Conservation (phyloP, 2,329 filamentous ascomycete genomes). For the Samsoniella hepiali region DNA sequence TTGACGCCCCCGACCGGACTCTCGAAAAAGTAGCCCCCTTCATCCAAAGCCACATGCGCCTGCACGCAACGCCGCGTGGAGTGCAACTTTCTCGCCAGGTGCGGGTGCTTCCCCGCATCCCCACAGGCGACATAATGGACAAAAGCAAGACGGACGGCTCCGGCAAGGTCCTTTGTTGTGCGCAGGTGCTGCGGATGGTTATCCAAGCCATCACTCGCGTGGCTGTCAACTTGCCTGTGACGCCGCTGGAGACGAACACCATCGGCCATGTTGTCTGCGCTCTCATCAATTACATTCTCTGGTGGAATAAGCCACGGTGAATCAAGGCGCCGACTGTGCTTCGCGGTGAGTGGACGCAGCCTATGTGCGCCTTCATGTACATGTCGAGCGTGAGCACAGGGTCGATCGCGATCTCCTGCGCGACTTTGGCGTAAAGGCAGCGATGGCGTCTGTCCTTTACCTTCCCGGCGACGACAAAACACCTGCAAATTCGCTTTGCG, state of each 20-base stretch:
- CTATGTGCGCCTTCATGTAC: slow-evolving; percentile 19
- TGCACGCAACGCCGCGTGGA: background rate
- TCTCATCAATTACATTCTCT: slow-evolving; percentile 32
- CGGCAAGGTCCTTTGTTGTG: slow-evolving; percentile 32
- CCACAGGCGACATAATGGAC: slow-evolving; percentile 28
- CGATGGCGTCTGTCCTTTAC: slow-evolving; percentile 2
- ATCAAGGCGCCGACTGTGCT: slow-evolving; percentile 19
- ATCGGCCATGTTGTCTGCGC: slow-evolving; percentile 34
- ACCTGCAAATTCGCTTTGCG: background rate
- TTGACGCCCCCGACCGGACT: slow-evolving; percentile 19
- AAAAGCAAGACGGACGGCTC: slow-evolving; percentile 35
- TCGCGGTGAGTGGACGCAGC: slow-evolving; percentile 11
- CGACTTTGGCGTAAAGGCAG: slow-evolving; percentile 19
- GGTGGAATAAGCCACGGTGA: slow-evolving; percentile 20
- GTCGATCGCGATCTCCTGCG: slow-evolving; percentile 13
- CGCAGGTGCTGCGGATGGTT: slow-evolving; percentile 39
- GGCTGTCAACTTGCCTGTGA: slow-evolving; percentile 31
- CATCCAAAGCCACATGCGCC: slow-evolving; percentile 12
- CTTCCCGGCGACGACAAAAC: background rate
- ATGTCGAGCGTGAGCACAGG: slow-evolving; percentile 16
- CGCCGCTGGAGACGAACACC: slow-evolving; percentile 35
- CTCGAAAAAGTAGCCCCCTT: background rate
- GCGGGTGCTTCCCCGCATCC: slow-evolving; percentile 11
- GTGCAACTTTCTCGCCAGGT: slow-evolving; percentile 13
- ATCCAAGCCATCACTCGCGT: slow-evolving; percentile 33